Conservation (phyloP, 1,139 yeast genomes). For the Suhomyces taliae region DNA sequence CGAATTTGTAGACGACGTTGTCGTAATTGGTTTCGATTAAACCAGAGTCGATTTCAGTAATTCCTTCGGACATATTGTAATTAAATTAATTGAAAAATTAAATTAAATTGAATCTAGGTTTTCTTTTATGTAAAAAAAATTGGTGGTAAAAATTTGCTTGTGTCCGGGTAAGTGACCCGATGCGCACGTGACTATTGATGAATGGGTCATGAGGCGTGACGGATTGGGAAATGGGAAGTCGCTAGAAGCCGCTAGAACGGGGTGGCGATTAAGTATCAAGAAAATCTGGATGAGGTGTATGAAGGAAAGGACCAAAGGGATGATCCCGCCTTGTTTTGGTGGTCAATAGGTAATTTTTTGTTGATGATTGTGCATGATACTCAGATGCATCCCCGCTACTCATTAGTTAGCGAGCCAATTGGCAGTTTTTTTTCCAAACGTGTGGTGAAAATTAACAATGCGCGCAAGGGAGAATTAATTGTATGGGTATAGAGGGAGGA, state of each 20-base stretch:
- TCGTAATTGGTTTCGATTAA: slow-evolving; percentile 96
- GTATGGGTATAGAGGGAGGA: too few relatives aligned
- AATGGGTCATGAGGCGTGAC: not conserved
- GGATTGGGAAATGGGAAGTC: too few relatives aligned
- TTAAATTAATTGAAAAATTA: not conserved
- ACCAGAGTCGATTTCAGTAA: slow-evolving; percentile 79
- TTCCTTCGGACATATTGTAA: slow-evolving; percentile 50
- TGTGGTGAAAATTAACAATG: too few relatives aligned
- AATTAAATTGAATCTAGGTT: slow-evolving; percentile 1
- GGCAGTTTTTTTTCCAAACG: too few relatives aligned
- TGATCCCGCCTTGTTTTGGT: too few relatives aligned
- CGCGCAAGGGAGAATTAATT: too few relatives aligned
- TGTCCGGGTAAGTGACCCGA: slow-evolving; percentile 18
- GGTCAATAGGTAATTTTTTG: too few relatives aligned
- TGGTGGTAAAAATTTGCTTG: slow-evolving; percentile 10
- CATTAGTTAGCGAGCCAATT: too few relatives aligned
- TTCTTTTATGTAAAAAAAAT: slow-evolving; percentile 8
- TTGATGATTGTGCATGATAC: too few relatives aligned
- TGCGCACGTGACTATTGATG: slow-evolving; percentile 5
- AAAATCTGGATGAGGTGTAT: too few relatives aligned
- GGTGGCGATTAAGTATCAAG: not conserved
- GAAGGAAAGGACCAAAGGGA: too few relatives aligned
- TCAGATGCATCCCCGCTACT: too few relatives aligned
- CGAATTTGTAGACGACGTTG: slow-evolving; percentile 88
- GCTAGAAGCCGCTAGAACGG: not conserved